phyloP scores from a whole-genome alignment of 169 alveolate species.

The Eimeria tenella region DNA sequence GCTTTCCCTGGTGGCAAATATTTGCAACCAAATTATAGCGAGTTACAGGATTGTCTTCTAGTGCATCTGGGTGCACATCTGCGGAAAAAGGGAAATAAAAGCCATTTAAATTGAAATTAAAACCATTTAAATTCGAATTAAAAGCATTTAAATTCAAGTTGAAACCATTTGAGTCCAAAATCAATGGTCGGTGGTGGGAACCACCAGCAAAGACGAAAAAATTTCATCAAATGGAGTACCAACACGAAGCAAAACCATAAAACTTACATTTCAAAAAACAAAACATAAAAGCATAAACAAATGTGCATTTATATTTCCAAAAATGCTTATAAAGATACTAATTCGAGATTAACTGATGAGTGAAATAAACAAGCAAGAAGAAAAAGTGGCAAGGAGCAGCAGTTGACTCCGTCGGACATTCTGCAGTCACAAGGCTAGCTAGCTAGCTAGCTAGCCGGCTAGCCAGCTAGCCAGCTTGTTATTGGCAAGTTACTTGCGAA shows the following conservation, averaged over 20 bases:
- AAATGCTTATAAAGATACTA: too few species aligned
- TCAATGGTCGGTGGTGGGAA: neutral
- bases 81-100: neutral
- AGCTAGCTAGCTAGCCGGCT: neutral
- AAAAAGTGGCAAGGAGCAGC: conserved; percentile 27
- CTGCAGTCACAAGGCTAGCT: neutral
- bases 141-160: neutral
- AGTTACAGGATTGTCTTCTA: conserved; percentile 86
- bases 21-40: conserved; percentile 95
- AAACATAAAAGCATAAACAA: too few species aligned
- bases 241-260: neutral
- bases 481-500: neutral
- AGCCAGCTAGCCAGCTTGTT: neutral
- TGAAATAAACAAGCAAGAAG: too few species aligned
- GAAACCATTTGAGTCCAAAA: neutral
- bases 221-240: too few species aligned
- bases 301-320: too few species aligned
- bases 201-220: neutral
- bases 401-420: neutral
- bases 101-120: too few species aligned
- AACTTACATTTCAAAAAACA: conserved; percentile 13
- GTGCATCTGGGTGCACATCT: conserved; percentile 87
- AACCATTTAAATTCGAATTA: neutral
- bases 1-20: conserved; percentile 97
- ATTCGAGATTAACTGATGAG: too few species aligned